Evolutionary conservation across 768 basidiomycete species (phyloP), one percentile per base, ranked within the genome.

Genomic region (Lentinula sp.): DNA sequence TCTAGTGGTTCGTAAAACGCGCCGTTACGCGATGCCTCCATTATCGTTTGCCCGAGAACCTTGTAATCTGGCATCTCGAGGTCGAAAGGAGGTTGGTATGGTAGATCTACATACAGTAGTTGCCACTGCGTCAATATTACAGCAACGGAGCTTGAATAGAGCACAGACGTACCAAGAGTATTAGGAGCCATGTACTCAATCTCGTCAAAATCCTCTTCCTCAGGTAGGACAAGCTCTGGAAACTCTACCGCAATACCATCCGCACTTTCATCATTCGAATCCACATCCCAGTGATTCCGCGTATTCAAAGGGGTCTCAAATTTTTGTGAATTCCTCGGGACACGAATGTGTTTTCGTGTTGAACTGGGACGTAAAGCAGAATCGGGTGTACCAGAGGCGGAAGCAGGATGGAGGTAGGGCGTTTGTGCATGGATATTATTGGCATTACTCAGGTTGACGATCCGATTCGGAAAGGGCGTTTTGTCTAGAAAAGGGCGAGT

Each of bases 391-490:
- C 64, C 74, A 28, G 69, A 70, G 69, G 76, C 72, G 73, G 79
- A 61, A 39, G 72, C 62, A 66, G 77, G 75, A 61, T 74, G 62
- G 48, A 74, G 61, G 54, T 75, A 64, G 61, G 74, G 77, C 23
- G 72, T 77, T 57, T 75, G 74, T 62, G 28, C 28, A 28, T 28
- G 28, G 28, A 28, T 28, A 3, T 28, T 33, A 68, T 53, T 33
- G 35, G 18, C 8, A 53, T 53, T 55, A 20, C n/a, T 61, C 7
- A 57, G 57, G 4, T 65, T 62, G 15, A 64, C 70, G 36, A 72
- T 73, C 41, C 88, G 85, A 68, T 91, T 91, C 3, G 85, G 83
- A 65, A 86, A 86, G 1, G 90, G 90, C 0, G 90, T 92, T 72
- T 88, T 91, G 74, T 92, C 90, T 28, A 78, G 78, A 7, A 92